Evolutionary conservation across 805 yeast species (phyloP), one percentile per base, ranked within the genome.

Genomic region (Lachancea sp.): DNA sequence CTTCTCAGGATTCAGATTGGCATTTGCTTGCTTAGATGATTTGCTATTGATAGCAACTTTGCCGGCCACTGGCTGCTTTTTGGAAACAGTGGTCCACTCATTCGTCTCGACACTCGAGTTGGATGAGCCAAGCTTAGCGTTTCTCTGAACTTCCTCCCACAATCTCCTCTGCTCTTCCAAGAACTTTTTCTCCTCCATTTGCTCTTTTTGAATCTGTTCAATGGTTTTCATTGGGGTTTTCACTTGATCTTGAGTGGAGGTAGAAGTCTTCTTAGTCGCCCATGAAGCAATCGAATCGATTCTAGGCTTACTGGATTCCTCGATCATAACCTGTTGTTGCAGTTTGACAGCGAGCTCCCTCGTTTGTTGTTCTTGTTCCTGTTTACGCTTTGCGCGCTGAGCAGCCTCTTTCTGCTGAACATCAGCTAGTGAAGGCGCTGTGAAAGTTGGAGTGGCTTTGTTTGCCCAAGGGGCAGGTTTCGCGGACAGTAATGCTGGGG

Each of bases 71-170:
- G 49, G 47, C 22, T 52, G 52, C 20, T 59, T 59, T 13, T 59
- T 51, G 4, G 63, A 51, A 4, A 60, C 67, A 13, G 62, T 57
- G 10, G 64, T 56, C 66, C 66, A 61, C n/a, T 52, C 54, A 22
- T 51, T 54, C 20, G 37, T 36, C 26, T 35, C 44, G 13, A 26
- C 36, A 10, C 65, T 55, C 81, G 48, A 30, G 19, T 41, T 27
- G 12, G 68, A 54, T 34, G 75, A 82, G 61, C 72, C 82, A 53
- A 88, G 85, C 81, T 77, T 75, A 40, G 85, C 82, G 26, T 64
- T 66, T 58, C 81, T 79, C 61, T 85, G 95, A 46, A 77, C 72
- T 44, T 79, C 84, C 49, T 79, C 63, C 64, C 66, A 62, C 3
- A 63, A 36, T 29, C 53, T 57, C 34, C 53, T 55, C 46, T 63